Percentiles rank a stretch among this genome's conserved stretches.
Evolutionary conservation across 192 early-diverging fungal genomes (phyloP).

Genomic region (Coemansia sp.): DNA sequence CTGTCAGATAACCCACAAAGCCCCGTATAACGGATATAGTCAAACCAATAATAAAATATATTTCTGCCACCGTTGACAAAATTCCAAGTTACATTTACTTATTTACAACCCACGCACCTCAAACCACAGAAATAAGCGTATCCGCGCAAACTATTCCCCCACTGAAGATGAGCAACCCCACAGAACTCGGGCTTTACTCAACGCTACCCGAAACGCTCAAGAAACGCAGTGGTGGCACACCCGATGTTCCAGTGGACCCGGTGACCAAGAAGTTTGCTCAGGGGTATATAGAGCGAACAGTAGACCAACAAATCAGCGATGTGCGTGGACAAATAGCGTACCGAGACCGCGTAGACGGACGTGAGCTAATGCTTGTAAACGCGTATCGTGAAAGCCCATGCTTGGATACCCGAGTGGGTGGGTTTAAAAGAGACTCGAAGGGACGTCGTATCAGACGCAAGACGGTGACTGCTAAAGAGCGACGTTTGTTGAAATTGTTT

Average conservation of each 20-base stretch:
- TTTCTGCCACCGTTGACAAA: no score
- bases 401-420: neutral
- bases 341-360: conserved; percentile 37
- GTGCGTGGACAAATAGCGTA: conserved; percentile 14
- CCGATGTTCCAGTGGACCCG: conserved; percentile 27
- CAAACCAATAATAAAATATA: no score
- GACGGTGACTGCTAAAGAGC: conserved; percentile 60
- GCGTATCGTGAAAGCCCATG: conserved; percentile 28
- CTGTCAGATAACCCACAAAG: no score
- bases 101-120: no score
- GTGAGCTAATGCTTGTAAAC: conserved; percentile 41
- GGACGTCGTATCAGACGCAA: conserved; percentile 45
- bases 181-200: conserved; percentile 31
- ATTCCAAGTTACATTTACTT: no score
- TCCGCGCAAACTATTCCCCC: no score
- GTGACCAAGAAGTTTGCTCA: conserved; percentile 24
- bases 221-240: conserved; percentile 22
- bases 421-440: conserved; percentile 1
- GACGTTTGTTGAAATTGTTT: conserved; percentile 60
- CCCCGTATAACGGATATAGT: no score
- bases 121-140: no score
- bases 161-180: neutral
- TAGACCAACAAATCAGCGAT: conserved; percentile 22
- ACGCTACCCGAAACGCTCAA: conserved; percentile 19
- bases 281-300: conserved; percentile 23